A percentile compares a stretch with the other conserved stretches of the same genome.
These are phyloP conservation scores for Backusella circina DNA, from an alignment of 192 early-diverging fungal species.

Conservation along the genomic window DNA sequence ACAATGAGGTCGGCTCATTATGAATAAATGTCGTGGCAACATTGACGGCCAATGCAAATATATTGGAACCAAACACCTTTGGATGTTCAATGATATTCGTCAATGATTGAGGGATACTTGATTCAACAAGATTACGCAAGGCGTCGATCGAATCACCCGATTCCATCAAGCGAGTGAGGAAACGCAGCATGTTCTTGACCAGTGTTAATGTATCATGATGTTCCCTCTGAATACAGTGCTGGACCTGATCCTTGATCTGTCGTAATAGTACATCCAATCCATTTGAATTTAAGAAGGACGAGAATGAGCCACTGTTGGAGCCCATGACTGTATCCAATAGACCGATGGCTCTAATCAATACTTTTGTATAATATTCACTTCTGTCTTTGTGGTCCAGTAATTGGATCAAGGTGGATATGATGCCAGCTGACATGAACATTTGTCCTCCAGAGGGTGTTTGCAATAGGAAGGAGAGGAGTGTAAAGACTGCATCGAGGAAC, in stretches of 20 bases:
- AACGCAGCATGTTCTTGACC: constrained; percentile 85
- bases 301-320: constrained; percentile 65
- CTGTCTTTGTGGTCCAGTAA: constrained; percentile 60
- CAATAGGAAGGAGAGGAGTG: constrained; percentile 70
- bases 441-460: constrained; percentile 77
- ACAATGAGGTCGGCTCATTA: constrained; percentile 92
- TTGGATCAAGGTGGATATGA: constrained; percentile 72
- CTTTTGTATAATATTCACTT: neutral
- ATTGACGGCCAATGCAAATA: constrained; percentile 85
- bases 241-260: constrained; percentile 72
- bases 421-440: constrained; percentile 87
- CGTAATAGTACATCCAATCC: constrained; percentile 74
- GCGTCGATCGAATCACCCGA: constrained; percentile 84
- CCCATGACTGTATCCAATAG: constrained; percentile 81
- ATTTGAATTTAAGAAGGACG: constrained; percentile 77
- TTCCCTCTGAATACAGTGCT: constrained; percentile 29
- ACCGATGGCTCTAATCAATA: constrained; percentile 61
- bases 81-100: constrained; percentile 70
- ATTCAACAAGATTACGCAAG: constrained; percentile 92
- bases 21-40: constrained; percentile 94
- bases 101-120: constrained; percentile 72
- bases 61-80: constrained; percentile 74
- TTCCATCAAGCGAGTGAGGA: constrained; percentile 91
- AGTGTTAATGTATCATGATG: constrained; percentile 64
- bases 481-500: constrained; percentile 79